Evolutionary conservation across 176 grass and related monocot genomes (phyloP).

Genomic region (Hsuehochloa calcarea): DNA sequence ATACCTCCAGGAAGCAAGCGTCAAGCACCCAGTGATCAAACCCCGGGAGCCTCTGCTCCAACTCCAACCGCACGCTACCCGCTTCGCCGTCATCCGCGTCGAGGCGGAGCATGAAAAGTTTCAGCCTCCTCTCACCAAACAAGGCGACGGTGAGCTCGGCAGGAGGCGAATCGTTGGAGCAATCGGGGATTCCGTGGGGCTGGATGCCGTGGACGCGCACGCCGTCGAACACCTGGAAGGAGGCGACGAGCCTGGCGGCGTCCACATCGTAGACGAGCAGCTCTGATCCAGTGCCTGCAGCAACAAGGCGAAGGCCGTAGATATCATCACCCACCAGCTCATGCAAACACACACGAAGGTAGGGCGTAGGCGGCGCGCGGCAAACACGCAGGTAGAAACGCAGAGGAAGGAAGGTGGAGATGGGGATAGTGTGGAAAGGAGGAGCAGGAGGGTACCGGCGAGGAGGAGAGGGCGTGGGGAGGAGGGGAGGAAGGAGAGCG

Average conservation of each 20-base stretch:
- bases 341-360: background rate
- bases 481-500: conserved; percentile 51
- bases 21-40: conserved; percentile 92
- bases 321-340: background rate
- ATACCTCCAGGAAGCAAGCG: conserved; percentile 64
- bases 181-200: background rate
- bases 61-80: conserved; percentile 29
- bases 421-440: background rate
- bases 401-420: background rate
- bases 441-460: conserved; percentile 29
- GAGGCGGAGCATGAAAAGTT: conserved; percentile 47
- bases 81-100: background rate
- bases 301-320: background rate
- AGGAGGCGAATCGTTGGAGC: background rate
- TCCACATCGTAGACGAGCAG: conserved; percentile 55
- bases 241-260: conserved; percentile 36
- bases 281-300: conserved; percentile 65
- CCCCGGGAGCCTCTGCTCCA: conserved; percentile 52
- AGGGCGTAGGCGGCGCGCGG: background rate
- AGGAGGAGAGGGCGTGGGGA: conserved; percentile 22
- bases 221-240: conserved; percentile 70
- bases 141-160: conserved; percentile 30
- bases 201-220: conserved; percentile 82
- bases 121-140: conserved; percentile 69
- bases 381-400: no score